A percentile compares a stretch with the other conserved stretches of the same genome.
phyloP scores from a whole-genome alignment of 805 yeast genomes.

The Candida berthetii region DNA sequence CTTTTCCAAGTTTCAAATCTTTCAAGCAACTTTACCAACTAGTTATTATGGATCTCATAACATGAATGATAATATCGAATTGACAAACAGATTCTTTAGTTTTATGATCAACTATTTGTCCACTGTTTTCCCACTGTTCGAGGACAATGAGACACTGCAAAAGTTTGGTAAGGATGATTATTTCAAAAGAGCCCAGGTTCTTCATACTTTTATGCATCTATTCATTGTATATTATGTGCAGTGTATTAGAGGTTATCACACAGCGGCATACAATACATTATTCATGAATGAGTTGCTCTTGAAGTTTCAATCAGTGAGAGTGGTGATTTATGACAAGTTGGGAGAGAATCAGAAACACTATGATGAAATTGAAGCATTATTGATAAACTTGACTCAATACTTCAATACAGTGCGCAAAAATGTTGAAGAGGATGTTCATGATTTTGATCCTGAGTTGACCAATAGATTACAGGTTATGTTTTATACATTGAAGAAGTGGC shows the following conservation, averaged over 20 bases:
- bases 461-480: constrained; percentile 18
- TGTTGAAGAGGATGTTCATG: background rate
- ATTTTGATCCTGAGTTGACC: constrained; percentile 1
- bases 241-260: constrained; percentile 24
- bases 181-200: constrained; percentile 13
- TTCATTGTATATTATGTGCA: constrained; percentile 21
- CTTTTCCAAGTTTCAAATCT: constrained; percentile 19
- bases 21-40: constrained; percentile 14
- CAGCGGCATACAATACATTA: constrained; percentile 21
- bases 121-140: constrained; percentile 13
- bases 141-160: constrained; percentile 5
- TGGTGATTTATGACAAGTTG: constrained; percentile 11
- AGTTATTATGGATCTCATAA: constrained; percentile 16
- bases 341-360: constrained; percentile 7
- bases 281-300: constrained; percentile 22
- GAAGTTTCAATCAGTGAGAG: constrained; percentile 13
- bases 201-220: constrained; percentile 14
- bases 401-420: background rate
- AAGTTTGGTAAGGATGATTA: constrained; percentile 6
- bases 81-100: constrained; percentile 14
- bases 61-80: constrained; percentile 15
- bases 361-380: background rate
- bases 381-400: background rate
- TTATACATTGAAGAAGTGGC: constrained; percentile 17
- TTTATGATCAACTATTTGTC: constrained; percentile 13